Base-by-base conservation (phyloP, 2,329 filamentous ascomycete species). In the Nemania abortiva region DNA sequence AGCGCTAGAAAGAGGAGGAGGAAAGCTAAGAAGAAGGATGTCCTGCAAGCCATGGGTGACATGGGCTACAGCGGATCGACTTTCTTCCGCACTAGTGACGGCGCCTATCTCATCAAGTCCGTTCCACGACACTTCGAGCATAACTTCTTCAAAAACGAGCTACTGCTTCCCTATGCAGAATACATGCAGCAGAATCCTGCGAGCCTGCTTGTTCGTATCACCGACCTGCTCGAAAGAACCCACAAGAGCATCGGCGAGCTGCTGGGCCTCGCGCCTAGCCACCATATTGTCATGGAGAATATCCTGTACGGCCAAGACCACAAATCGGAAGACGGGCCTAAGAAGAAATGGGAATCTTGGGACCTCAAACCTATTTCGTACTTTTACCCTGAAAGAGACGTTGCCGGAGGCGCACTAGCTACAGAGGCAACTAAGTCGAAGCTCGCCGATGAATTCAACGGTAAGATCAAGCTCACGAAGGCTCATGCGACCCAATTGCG, bases 281-380 rank as follows among this genome's bases (percentile, higher is more conserved):
- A 93, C 72, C 91, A 93, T 75, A 91, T 94, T 68, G 84, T 94
- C 74, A 94, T 94, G 92, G 91, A 93, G 77, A 94, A 94, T 75
- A 83, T 92, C 2, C 81, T 93, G 27, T 88, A 87, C 70, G 91
- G 91, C 1, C 85, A 88, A 70, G 82, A 83, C 15, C 79, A 82
- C 13, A 81, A 83, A 63, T 75, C 76, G 10, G 77, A 79, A 54
- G 76, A 81, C 64, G 77, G 70, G 1, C 72, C 74, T 0, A 72
- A 76, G 31, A 70, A 70, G 1, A 80, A 83, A 20, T 94, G 91
- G 91, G 89, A 93, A 76, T 89, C 87, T 1, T 94, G 90, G 79
- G 92, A 94, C 69, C 85, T 94, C 57, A 94, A 94, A 75, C 92
- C 92, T 0, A 88, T 86, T 24, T 87, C 89, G 66, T 94, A 93